Percentiles rank a stretch among this genome's conserved stretches.
These are phyloP conservation scores for Pseudopithomyces maydicus DNA, from an alignment of 2,329 filamentous ascomycete species.

Conservation along the genomic window DNA sequence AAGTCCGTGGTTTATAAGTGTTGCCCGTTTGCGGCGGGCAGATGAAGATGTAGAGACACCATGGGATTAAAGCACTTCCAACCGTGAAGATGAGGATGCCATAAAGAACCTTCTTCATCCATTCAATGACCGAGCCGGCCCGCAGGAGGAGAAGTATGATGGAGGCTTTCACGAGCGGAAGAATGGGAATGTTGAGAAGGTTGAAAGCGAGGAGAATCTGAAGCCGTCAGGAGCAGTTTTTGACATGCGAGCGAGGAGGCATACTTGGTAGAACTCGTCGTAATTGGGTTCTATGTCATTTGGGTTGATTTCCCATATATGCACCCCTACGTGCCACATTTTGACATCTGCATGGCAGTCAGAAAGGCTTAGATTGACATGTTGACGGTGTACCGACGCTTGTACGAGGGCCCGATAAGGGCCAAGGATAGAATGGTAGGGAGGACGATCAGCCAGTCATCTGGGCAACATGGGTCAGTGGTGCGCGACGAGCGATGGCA, in stretches of 20 bases:
- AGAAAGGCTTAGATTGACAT: slow-evolving; percentile 2
- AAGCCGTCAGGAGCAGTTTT: slow-evolving; percentile 15
- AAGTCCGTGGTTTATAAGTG: slow-evolving; percentile 45
- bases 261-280: slow-evolving; percentile 41
- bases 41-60: slow-evolving; percentile 46
- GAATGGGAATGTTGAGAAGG: slow-evolving; percentile 46
- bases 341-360: slow-evolving; percentile 35
- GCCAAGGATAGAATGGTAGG: slow-evolving; percentile 43
- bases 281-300: slow-evolving; percentile 43
- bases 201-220: slow-evolving; percentile 46
- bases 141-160: slow-evolving; percentile 47
- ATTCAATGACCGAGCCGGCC: slow-evolving; percentile 46
- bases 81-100: slow-evolving; percentile 44
- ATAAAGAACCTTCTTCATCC: slow-evolving; percentile 45
- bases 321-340: slow-evolving; percentile 45
- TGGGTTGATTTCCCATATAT: slow-evolving; percentile 43
- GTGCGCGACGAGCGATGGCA: slow-evolving; percentile 8
- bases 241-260: slow-evolving; percentile 42
- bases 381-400: slow-evolving; percentile 28
- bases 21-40: slow-evolving; percentile 47
- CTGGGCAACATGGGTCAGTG: slow-evolving; percentile 27
- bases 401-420: slow-evolving; percentile 43
- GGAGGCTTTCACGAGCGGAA: slow-evolving; percentile 48
- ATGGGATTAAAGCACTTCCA: slow-evolving; percentile 42
- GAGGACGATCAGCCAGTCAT: slow-evolving; percentile 47